phyloP scores from a whole-genome alignment of 192 early-diverging fungal genomes.

The Entomortierella chlamydospora region DNA sequence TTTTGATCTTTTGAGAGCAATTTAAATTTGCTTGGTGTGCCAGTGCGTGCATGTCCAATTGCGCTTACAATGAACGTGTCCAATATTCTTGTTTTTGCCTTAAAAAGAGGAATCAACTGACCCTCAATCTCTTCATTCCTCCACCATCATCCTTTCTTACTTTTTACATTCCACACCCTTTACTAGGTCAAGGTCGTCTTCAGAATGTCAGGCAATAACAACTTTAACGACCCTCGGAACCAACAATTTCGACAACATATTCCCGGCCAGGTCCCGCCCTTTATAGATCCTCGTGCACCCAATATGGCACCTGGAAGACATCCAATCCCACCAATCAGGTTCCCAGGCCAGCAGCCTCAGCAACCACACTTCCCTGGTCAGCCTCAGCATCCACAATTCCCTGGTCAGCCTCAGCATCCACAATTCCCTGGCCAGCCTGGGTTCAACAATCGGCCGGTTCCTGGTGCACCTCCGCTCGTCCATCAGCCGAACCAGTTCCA shows the following conservation, averaged over 20 bases:
- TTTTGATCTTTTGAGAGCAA: too few relatives aligned
- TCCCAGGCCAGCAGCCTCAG: constrained; percentile 24
- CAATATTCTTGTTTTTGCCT: too few relatives aligned
- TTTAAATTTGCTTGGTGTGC: too few relatives aligned
- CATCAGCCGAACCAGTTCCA: constrained; percentile 39
- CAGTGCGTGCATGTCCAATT: too few relatives aligned
- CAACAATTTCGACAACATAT: constrained; percentile 15
- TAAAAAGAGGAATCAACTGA: too few relatives aligned
- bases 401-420: constrained; percentile 2
- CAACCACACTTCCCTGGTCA: neutral
- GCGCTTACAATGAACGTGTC: too few relatives aligned
- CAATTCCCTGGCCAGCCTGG: neutral
- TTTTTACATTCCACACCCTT: too few relatives aligned
- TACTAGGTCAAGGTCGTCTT: neutral
- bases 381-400: neutral
- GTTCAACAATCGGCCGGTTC: constrained; percentile 2
- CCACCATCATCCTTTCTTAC: too few relatives aligned
- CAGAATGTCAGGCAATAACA: constrained; percentile 19
- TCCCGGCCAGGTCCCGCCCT: constrained; percentile 20
- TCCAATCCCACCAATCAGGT: constrained; percentile 19
- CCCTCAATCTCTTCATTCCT: too few relatives aligned
- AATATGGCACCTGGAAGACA: neutral
- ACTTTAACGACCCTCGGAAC: constrained; percentile 17
- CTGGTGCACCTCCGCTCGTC: constrained; percentile 17
- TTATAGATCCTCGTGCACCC: neutral